Conservation (phyloP, 441 rosid genomes). For the Arabidopsis hybrid region DNA sequence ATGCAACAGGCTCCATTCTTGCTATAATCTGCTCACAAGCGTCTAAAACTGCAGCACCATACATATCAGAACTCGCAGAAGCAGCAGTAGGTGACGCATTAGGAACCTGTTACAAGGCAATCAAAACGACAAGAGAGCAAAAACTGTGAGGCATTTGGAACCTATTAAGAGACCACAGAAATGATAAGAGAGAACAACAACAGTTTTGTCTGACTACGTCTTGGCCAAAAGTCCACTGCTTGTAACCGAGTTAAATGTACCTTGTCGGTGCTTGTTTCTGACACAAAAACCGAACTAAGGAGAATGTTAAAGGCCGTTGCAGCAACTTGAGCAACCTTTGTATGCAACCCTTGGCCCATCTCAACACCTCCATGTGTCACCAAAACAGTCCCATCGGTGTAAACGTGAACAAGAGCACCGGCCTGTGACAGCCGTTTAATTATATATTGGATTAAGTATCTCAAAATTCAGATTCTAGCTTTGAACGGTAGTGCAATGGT, state of each 20-base stretch:
- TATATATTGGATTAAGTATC: not conserved
- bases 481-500: not conserved
- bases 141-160: conserved; percentile 90
- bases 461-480: not conserved
- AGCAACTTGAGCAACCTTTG: conserved; percentile 91
- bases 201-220: not conserved
- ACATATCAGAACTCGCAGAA: conserved; percentile 98
- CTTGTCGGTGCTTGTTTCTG: conserved; percentile 95
- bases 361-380: conserved; percentile 95
- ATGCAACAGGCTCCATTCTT: conserved; percentile 91
- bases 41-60: conserved; percentile 94
- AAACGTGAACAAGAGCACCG: conserved; percentile 89
- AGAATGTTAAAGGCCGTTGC: conserved; percentile 87
- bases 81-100: conserved; percentile 97
- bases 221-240: not conserved
- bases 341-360: conserved; percentile 96
- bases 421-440: conserved; percentile 51
- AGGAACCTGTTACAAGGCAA: conserved; percentile 68
- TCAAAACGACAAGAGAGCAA: conserved; percentile 44
- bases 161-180: conserved; percentile 49
- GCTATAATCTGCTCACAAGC: conserved; percentile 93
- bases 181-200: not conserved
- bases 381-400: conserved; percentile 93
- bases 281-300: conserved; percentile 76
- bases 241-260: conserved; percentile 43